Evolutionary conservation across 2,329 filamentous ascomycete genomes (phyloP).

Genomic region (Ophiognomonia clavigignenti-juglandacearum): DNA sequence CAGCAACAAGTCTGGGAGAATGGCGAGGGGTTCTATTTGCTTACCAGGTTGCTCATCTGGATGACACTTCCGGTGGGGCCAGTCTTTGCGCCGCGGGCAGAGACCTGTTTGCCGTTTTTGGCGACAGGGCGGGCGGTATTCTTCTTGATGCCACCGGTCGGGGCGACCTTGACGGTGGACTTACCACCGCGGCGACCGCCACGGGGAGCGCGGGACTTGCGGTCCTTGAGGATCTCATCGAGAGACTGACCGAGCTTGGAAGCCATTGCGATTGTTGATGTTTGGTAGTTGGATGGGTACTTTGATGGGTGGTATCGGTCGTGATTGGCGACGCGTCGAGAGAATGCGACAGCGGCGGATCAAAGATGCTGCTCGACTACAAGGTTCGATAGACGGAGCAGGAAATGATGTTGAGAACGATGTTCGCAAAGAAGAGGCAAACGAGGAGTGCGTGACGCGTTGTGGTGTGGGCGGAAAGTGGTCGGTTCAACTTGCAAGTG

Average conservation of each 20-base stretch:
- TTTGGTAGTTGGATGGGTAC: conserved; percentile 12
- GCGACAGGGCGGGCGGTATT: conserved; percentile 60
- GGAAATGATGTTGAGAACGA: background rate
- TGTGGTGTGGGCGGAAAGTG: no score
- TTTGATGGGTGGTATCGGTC: conserved; percentile 8
- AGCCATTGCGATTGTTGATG: conserved; percentile 57
- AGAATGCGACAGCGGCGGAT: background rate
- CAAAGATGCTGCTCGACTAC: background rate
- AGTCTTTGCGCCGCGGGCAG: conserved; percentile 56
- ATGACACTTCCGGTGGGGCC: conserved; percentile 81
- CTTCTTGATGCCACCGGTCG: conserved; percentile 85
- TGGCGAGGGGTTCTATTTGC: conserved; percentile 27
- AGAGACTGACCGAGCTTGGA: conserved; percentile 95
- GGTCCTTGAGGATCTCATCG: conserved; percentile 89
- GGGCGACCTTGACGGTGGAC: conserved; percentile 42
- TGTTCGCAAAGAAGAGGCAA: background rate
- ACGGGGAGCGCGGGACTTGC: conserved; percentile 52
- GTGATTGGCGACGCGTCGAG: background rate
- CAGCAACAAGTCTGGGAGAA: conserved; percentile 38
- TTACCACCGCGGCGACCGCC: conserved; percentile 38
- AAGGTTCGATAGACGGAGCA: background rate
- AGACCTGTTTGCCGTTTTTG: conserved; percentile 53
- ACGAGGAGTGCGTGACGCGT: background rate
- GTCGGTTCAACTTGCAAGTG: no score
- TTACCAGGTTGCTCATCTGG: conserved; percentile 96